A percentile compares a stretch with the other conserved stretches of the same genome.
phyloP scores from a whole-genome alignment of 768 basidiomycete species.

The Hydnum rufescens region DNA sequence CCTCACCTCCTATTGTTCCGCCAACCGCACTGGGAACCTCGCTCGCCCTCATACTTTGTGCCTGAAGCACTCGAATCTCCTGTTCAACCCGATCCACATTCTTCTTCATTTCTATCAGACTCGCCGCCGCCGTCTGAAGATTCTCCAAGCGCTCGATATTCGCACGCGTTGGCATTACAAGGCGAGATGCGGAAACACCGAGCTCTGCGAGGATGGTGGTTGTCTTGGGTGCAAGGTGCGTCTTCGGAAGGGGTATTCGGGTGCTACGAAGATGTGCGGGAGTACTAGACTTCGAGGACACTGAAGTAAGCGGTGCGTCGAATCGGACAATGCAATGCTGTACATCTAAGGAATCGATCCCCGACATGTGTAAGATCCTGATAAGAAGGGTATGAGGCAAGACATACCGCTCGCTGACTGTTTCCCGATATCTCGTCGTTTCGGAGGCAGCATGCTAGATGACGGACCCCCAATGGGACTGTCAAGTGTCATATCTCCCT shows the following conservation, averaged over 20 bases:
- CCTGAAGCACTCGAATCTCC: slow-evolving; percentile 55
- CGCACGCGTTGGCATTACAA: slow-evolving; percentile 87
- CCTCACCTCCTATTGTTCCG: neutral
- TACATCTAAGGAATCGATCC: neutral
- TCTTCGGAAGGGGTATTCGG: slow-evolving; percentile 65
- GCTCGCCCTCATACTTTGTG: slow-evolving; percentile 34
- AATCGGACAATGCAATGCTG: slow-evolving; percentile 54
- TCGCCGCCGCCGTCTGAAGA: slow-evolving; percentile 47
- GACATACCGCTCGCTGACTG: slow-evolving; percentile 38
- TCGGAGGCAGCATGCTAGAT: slow-evolving; percentile 20
- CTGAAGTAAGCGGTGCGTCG: slow-evolving; percentile 27
- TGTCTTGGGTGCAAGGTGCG: slow-evolving; percentile 54
- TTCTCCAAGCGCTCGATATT: slow-evolving; percentile 57
- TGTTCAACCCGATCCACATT: slow-evolving; percentile 69
- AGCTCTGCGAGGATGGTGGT: slow-evolving; percentile 58
- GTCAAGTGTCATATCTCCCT: slow-evolving; percentile 19
- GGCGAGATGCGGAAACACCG: slow-evolving; percentile 44
- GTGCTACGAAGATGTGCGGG: slow-evolving; percentile 73
- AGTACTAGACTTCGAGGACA: slow-evolving; percentile 54
- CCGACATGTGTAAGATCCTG: slow-evolving; percentile 1
- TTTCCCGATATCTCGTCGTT: slow-evolving; percentile 28
- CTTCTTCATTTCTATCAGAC: slow-evolving; percentile 77
- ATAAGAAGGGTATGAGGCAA: neutral
- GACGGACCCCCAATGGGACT: slow-evolving; percentile 22
- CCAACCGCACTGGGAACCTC: slow-evolving; percentile 20